Evolutionary conservation across 768 basidiomycete genomes (phyloP).

Genomic region (Galerina sulciceps): DNA sequence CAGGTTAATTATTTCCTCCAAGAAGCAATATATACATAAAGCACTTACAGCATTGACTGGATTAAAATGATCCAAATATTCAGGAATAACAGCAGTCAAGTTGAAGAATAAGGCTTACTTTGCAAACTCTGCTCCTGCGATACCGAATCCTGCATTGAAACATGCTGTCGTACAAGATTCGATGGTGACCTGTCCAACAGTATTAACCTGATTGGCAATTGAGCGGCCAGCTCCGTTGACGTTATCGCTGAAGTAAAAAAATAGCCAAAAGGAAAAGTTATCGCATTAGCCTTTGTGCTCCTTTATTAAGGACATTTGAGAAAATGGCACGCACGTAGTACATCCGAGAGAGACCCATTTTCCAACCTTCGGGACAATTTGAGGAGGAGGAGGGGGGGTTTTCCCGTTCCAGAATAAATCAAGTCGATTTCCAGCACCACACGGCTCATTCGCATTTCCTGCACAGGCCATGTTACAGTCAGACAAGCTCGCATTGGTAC

Average conservation of each 20-base stretch:
- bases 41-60: slow-evolving; percentile 61
- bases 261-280: neutral
- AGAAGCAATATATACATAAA: neutral
- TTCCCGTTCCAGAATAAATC: slow-evolving; percentile 69
- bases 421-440: slow-evolving; percentile 63
- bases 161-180: slow-evolving; percentile 66
- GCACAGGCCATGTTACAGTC: slow-evolving; percentile 69
- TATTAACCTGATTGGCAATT: slow-evolving; percentile 36
- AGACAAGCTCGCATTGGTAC: slow-evolving; percentile 43
- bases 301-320: neutral
- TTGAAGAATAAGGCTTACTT: slow-evolving; percentile 27
- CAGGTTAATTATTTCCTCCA: slow-evolving; percentile 1
- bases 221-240: slow-evolving; percentile 47
- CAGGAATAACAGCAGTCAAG: neutral
- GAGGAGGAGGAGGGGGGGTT: slow-evolving; percentile 57
- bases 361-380: slow-evolving; percentile 57
- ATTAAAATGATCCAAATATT: neutral
- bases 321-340: slow-evolving; percentile 51
- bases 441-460: slow-evolving; percentile 59
- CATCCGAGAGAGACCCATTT: slow-evolving; percentile 76
- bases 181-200: slow-evolving; percentile 49
- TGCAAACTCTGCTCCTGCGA: slow-evolving; percentile 45
- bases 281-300: neutral
- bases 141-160: slow-evolving; percentile 50
- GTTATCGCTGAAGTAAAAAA: slow-evolving; percentile 43